Evolutionary conservation across 1,284 basidiomycete genomes (phyloP).

Genomic region (Austropuccinia psidii): DNA sequence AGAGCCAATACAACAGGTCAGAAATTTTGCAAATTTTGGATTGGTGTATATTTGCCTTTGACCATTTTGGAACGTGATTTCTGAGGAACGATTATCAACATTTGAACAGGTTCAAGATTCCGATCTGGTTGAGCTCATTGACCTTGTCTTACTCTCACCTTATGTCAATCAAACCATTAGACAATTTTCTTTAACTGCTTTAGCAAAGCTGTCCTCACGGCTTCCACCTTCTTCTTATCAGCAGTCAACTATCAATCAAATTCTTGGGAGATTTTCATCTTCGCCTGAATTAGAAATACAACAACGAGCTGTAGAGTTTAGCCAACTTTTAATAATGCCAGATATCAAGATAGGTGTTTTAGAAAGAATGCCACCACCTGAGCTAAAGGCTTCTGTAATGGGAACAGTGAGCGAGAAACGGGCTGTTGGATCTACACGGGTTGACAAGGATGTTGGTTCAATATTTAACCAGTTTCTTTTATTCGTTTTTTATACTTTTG

Average conservation of each 20-base stretch:
- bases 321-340: slow-evolving; percentile 65
- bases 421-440: slow-evolving; percentile 76
- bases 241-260: slow-evolving; percentile 65
- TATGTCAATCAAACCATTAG: slow-evolving; percentile 85
- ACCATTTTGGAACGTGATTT: too few relatives aligned
- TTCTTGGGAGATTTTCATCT: slow-evolving; percentile 69
- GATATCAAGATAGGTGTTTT: slow-evolving; percentile 73
- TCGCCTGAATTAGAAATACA: slow-evolving; percentile 90
- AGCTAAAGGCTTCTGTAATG: slow-evolving; percentile 87
- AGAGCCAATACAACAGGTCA: slow-evolving; percentile 58
- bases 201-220: slow-evolving; percentile 84
- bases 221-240: slow-evolving; percentile 56
- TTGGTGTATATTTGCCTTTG: neutral
- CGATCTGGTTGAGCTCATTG: slow-evolving; percentile 75
- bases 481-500: neutral
- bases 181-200: slow-evolving; percentile 81
- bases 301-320: slow-evolving; percentile 91
- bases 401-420: slow-evolving; percentile 91
- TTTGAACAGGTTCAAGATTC: slow-evolving; percentile 61
- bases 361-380: slow-evolving; percentile 96
- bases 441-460: slow-evolving; percentile 60
- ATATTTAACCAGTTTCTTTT: neutral
- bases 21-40: too few relatives aligned
- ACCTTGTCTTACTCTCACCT: slow-evolving; percentile 83
- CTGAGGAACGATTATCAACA: neutral